These are phyloP conservation scores for Beta macrorhiza DNA, from an alignment of 179 eudicot species.

Conservation along the genomic window DNA sequence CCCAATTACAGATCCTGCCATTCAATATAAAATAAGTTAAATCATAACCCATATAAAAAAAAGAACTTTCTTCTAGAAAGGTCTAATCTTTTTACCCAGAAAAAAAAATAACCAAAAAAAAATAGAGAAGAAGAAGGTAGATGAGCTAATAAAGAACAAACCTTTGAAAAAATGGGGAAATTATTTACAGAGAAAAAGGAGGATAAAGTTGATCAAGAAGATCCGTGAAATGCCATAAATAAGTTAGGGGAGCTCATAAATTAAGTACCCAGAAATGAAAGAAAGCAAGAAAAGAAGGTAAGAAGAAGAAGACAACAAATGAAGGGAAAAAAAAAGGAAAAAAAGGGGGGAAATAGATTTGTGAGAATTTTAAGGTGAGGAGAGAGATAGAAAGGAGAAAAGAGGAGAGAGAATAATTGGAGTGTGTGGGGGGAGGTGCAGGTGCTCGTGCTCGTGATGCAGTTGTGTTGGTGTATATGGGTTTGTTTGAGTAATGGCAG, in stretches of 20 bases:
- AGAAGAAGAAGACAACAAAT: not conserved
- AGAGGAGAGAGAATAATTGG: constrained; percentile 25
- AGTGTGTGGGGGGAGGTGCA: constrained; percentile 19
- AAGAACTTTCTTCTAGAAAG: not conserved
- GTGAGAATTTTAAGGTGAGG: constrained; percentile 27
- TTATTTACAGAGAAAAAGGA: constrained; percentile 11
- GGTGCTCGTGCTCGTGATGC: constrained; percentile 9
- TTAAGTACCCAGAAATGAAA: constrained; percentile 27
- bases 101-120: not conserved
- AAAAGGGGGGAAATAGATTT: constrained; percentile 5
- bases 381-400: not conserved
- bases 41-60: constrained; percentile 1
- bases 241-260: constrained; percentile 29
- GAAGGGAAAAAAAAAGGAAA: not conserved
- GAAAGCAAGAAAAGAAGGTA: not conserved
- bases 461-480: constrained; percentile 8
- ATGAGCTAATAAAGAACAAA: constrained; percentile 15
- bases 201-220: constrained; percentile 24
- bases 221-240: constrained; percentile 43
- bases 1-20: constrained; percentile 34
- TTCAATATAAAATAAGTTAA: not conserved
- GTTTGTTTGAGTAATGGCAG: constrained; percentile 21
- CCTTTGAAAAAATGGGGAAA: constrained; percentile 13
- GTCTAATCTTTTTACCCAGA: constrained; percentile 13
- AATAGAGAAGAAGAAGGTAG: not conserved